These are phyloP conservation scores for Auriscalpium orientale DNA, from an alignment of 768 basidiomycete species.

Conservation along the genomic window DNA sequence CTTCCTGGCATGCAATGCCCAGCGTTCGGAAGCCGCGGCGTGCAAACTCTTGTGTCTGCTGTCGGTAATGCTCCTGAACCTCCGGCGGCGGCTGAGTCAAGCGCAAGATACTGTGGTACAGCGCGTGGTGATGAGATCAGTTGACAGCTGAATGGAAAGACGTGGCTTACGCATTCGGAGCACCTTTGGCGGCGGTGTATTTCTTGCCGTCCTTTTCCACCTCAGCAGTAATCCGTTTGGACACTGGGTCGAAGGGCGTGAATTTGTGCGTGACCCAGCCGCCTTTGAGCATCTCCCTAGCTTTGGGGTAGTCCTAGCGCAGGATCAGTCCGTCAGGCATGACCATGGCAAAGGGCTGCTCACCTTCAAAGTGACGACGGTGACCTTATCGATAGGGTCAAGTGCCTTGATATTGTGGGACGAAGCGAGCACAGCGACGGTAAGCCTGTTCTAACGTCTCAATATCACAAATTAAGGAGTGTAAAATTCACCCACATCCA, in stretches of 20 bases:
- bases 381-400: slow-evolving; percentile 44
- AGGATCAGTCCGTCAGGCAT: not conserved
- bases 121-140: not conserved
- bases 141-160: not conserved
- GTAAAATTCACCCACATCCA: slow-evolving; percentile 18
- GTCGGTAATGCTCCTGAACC: slow-evolving; percentile 27
- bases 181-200: slow-evolving; percentile 38
- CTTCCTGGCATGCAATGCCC: slow-evolving; percentile 36
- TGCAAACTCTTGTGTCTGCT: slow-evolving; percentile 32
- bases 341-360: not conserved
- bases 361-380: slow-evolving; percentile 33
- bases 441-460: slow-evolving; percentile 18
- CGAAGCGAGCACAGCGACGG: slow-evolving; percentile 37
- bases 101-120: slow-evolving; percentile 30
- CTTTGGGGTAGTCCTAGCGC: slow-evolving; percentile 33
- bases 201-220: slow-evolving; percentile 36
- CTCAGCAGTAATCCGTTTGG: slow-evolving; percentile 43
- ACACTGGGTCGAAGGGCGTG: slow-evolving; percentile 42
- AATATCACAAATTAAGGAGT: not conserved
- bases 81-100: slow-evolving; percentile 27
- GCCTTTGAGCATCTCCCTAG: slow-evolving; percentile 27
- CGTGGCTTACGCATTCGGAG: slow-evolving; percentile 31
- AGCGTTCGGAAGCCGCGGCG: slow-evolving; percentile 37
- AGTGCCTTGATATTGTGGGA: slow-evolving; percentile 38
- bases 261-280: slow-evolving; percentile 42